Conservation (phyloP, 78 protist genomes). For the Speleostelium caveatum region DNA sequence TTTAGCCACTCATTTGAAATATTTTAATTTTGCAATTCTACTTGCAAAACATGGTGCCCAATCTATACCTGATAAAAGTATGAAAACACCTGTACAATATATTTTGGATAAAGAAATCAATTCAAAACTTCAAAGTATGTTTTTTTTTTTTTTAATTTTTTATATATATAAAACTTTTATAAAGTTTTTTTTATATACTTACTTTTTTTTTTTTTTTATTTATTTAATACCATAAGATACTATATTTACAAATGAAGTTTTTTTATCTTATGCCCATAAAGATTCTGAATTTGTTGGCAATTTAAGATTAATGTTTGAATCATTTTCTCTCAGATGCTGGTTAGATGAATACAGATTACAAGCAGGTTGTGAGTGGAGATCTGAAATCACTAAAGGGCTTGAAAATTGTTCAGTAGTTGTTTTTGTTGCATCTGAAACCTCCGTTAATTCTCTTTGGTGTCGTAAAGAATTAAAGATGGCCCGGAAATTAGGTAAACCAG, state of each 20-base stretch:
- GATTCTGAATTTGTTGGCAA: constrained; percentile 39
- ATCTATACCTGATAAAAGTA: constrained; percentile 33
- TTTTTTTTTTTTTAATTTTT: no score
- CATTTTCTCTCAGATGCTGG: constrained; percentile 56
- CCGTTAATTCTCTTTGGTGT: constrained; percentile 72
- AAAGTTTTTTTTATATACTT: no score
- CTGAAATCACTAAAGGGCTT: constrained; percentile 64
- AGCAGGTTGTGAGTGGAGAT: constrained; percentile 75
- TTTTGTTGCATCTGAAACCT: constrained; percentile 29
- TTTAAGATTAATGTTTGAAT: constrained; percentile 9
- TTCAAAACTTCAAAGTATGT: constrained; percentile 26
- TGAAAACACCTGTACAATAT: constrained; percentile 74
- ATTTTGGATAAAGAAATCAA: not conserved
- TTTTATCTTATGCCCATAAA: constrained; percentile 64
- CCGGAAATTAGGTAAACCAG: constrained; percentile 34
- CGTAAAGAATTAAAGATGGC: constrained; percentile 70
- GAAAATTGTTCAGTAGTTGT: constrained; percentile 10
- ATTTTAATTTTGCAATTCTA: constrained; percentile 2
- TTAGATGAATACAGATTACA: constrained; percentile 70
- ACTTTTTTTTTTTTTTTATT: no score
- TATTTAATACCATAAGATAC: not conserved
- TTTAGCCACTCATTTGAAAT: not conserved
- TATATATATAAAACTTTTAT: no score
- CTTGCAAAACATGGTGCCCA: constrained; percentile 55
- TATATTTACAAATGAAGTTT: constrained; percentile 48